Base-by-base conservation (phyloP, 2,329 filamentous ascomycete species). In the Didymella arachidicola region DNA sequence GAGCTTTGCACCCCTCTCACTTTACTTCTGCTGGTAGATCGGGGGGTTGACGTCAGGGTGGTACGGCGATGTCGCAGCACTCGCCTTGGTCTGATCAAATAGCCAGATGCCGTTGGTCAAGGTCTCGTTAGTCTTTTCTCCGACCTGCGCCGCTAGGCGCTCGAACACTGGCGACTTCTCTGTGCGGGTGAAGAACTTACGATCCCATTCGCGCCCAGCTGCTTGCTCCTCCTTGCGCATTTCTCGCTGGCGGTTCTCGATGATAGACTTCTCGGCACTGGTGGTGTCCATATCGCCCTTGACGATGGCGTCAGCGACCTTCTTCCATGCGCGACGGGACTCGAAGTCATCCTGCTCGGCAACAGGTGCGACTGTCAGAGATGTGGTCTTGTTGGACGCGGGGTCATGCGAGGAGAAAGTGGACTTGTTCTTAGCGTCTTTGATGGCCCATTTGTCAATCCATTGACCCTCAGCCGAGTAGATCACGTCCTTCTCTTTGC, bases 401-500 rank as follows among this genome's bases (percentile, higher is more conserved):
- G 80, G 80, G 51, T 82, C 79, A 65, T 81, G 83, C 3, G 72
- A 75, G 14, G 80, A 78, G 22, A 83, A 71, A 14, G 77, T 68
- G 3, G 65, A 57, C 63, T 81, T 80, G 32, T 72, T 79, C 64
- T 81, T 79, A 36, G 88, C 87, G 62, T 92, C 84, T 78, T 90
- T 90, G 73, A 97, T 89, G 50, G 86, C 86, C 73, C 97, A 96
- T 2, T 82, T 81, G 70, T 92, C 91, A 57, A 88, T 96, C 95
- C 95, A 99, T 75, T 96, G 92, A 25, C 95, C 95, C 29, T 92
- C 88, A 38, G 89, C 84, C n/a, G 88, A 92, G 82, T 94, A 97
- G 47, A 89, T 82, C 60, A 87, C 84, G 51, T 91, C 89, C 78
- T 89, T 90, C 78, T 89, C 92, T 78, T 79, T 87, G 62, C 82